Evolutionary conservation across 495 filamentous ascomycete species (phyloP).

Genomic region (Neurospora sp.): DNA sequence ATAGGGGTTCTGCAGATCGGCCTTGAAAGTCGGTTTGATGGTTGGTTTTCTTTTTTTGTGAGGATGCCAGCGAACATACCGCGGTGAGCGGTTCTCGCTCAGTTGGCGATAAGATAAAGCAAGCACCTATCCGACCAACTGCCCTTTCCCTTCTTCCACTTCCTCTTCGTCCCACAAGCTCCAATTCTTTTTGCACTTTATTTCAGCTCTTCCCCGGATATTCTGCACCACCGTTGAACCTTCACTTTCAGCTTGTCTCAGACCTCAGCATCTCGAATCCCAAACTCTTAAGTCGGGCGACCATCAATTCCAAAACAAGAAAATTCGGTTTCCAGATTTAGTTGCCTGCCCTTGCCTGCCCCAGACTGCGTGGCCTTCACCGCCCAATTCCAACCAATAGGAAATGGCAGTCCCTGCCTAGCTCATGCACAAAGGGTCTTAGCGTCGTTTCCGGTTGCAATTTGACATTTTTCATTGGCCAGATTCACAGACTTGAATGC

Average conservation of each 20-base stretch:
- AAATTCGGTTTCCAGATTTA: neutral
- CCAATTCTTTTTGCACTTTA: neutral
- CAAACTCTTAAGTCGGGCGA: neutral
- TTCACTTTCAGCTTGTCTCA: neutral
- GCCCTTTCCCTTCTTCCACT: neutral
- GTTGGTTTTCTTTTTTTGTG: neutral
- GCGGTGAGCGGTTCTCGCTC: neutral
- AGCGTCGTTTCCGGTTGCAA: neutral
- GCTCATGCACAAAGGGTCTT: neutral
- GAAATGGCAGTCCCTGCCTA: neutral
- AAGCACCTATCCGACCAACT: too few relatives aligned
- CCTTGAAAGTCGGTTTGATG: neutral
- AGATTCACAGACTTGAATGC: neutral
- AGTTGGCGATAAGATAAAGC: neutral
- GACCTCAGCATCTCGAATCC: neutral
- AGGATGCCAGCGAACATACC: neutral
- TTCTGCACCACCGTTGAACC: neutral
- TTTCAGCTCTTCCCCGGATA: neutral
- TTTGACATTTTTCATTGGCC: neutral
- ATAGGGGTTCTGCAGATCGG: neutral
- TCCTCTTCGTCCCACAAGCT: neutral
- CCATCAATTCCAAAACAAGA: neutral
- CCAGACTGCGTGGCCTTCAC: neutral
- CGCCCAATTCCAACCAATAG: neutral
- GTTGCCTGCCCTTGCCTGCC: neutral